These are phyloP conservation scores for Rasamsonia emersonii DNA, from an alignment of 2,329 filamentous ascomycete species.

Conservation along the genomic window DNA sequence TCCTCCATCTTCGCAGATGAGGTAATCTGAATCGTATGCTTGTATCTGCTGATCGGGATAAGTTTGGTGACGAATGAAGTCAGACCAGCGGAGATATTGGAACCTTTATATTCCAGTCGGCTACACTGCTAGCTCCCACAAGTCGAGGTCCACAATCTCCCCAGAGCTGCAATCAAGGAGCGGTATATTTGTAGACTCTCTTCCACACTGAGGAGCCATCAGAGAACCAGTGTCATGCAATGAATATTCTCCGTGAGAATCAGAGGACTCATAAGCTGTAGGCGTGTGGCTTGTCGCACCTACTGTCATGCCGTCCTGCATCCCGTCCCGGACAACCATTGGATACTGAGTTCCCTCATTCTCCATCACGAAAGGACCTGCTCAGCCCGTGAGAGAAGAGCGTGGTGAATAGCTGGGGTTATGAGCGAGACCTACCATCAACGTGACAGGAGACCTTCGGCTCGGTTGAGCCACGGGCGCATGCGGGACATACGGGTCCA, in stretches of 20 bases:
- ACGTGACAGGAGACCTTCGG: neutral
- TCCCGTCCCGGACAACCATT: neutral
- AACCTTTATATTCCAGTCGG: too few relatives aligned
- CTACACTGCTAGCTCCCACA: too few relatives aligned
- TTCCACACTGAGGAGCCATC: constrained; percentile 1
- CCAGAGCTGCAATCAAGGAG: too few relatives aligned
- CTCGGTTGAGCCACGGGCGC: neutral
- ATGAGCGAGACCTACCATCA: neutral
- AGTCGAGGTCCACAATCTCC: neutral
- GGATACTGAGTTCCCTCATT: neutral
- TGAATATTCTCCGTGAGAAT: neutral
- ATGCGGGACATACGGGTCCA: neutral
- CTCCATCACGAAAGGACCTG: neutral
- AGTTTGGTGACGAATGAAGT: too few relatives aligned
- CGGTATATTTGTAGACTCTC: too few relatives aligned
- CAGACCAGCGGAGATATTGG: too few relatives aligned
- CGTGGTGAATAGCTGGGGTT: neutral
- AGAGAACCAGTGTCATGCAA: neutral
- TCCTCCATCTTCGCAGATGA: too few relatives aligned
- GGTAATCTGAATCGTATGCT: too few relatives aligned
- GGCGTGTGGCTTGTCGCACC: neutral
- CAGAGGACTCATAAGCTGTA: neutral
- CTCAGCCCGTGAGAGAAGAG: neutral
- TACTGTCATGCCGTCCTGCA: neutral
- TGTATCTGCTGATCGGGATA: too few relatives aligned